A percentile compares a stretch with the other conserved stretches of the same genome.
phyloP scores from a whole-genome alignment of 2,329 filamentous ascomycete genomes.

The Fusarium staphyleae region DNA sequence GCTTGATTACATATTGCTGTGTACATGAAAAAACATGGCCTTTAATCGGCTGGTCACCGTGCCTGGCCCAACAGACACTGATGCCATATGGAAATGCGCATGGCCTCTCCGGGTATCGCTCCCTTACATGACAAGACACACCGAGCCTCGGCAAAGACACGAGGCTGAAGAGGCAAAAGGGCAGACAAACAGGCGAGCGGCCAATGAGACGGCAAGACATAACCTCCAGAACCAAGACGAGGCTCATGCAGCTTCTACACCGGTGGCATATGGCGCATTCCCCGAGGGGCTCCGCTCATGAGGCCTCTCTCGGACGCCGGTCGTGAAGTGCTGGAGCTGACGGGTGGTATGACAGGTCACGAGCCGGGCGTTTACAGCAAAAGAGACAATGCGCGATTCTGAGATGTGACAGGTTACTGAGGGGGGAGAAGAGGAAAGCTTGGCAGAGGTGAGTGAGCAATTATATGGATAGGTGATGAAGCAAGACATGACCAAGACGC shows the following conservation, averaged over 20 bases:
- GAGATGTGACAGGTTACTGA: slow-evolving; percentile 20
- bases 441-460: background rate
- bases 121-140: background rate
- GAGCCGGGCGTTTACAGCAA: background rate
- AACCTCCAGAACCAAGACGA: slow-evolving; percentile 12
- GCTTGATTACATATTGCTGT: no score
- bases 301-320: slow-evolving; percentile 31
- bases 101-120: background rate
- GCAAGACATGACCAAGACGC: no score
- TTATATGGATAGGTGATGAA: no score
- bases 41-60: background rate
- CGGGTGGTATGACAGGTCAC: slow-evolving; percentile 9
- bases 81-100: background rate
- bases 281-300: slow-evolving; percentile 24
- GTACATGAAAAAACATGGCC: no score
- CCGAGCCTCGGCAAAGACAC: background rate
- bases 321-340: background rate
- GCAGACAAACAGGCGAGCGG: no score
- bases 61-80: background rate
- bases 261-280: slow-evolving; percentile 15
- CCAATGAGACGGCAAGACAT: no score
- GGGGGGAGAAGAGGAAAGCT: background rate
- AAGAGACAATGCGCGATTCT: slow-evolving; percentile 9
- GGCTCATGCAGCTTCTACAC: slow-evolving; percentile 30
- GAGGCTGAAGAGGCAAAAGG: slow-evolving; percentile 1